A percentile compares a stretch with the other conserved stretches of the same genome.
phyloP scores from a whole-genome alignment of 1,284 basidiomycete species.

The Rhodotorula glutinis region DNA sequence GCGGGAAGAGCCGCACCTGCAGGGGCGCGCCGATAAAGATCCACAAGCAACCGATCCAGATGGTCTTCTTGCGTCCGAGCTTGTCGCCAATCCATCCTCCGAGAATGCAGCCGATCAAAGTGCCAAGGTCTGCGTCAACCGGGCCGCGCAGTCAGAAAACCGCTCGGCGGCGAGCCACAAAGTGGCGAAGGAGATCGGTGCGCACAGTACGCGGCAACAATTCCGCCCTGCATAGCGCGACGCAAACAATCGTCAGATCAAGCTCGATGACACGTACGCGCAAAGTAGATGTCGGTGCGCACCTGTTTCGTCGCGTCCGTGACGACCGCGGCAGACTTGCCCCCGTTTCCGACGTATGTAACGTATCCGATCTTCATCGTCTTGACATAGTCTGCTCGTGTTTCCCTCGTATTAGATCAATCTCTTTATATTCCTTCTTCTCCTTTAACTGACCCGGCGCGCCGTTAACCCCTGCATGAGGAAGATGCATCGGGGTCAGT shows the following conservation, averaged over 20 bases:
- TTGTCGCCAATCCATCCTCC: constrained; percentile 10
- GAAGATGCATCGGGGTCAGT: too few relatives aligned
- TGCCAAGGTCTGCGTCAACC: not conserved
- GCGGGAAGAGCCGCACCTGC: not conserved
- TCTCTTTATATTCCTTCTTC: too few relatives aligned
- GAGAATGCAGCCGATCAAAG: constrained; percentile 1
- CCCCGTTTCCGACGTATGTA: not conserved
- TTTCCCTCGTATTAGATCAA: too few relatives aligned
- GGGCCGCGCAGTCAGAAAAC: not conserved
- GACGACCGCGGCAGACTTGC: not conserved
- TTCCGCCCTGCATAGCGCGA: too few relatives aligned
- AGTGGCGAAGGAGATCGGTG: not conserved
- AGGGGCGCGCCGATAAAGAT: not conserved
- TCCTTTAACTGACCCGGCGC: too few relatives aligned
- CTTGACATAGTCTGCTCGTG: not conserved
- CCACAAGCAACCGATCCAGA: not conserved
- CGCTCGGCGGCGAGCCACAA: too few relatives aligned
- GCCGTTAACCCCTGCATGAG: too few relatives aligned
- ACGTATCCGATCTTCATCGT: constrained; percentile 3
- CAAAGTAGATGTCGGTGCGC: too few relatives aligned
- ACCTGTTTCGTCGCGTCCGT: constrained; percentile 6
- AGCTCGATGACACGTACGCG: too few relatives aligned
- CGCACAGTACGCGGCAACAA: constrained; percentile 5
- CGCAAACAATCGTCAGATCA: too few relatives aligned
- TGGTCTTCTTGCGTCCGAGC: constrained; percentile 9